phyloP scores from a whole-genome alignment of 1,284 basidiomycete species.

The Naganishia cerealis region DNA sequence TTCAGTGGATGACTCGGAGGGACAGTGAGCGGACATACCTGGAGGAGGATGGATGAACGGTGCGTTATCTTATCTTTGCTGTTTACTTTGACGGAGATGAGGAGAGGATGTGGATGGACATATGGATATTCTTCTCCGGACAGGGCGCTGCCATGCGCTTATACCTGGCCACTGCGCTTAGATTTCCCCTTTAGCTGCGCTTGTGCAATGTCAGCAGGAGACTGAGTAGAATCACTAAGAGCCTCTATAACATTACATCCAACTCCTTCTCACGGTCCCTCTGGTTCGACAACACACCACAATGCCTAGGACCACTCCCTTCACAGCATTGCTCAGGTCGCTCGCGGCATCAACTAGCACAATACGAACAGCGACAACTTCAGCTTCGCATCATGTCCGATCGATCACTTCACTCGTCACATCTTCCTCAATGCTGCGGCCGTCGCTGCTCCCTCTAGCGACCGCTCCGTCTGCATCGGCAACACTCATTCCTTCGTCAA shows the following conservation, averaged over 20 bases:
- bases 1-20: not conserved
- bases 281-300: not conserved
- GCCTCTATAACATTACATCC: too few species aligned
- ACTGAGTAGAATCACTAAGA: too few species aligned
- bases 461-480: not conserved
- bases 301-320: constrained; percentile 21
- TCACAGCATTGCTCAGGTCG: constrained; percentile 5
- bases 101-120: constrained; percentile 3
- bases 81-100: constrained; percentile 30
- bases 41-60: not conserved
- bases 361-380: constrained; percentile 1
- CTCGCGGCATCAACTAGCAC: not conserved
- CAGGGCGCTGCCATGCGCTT: not conserved
- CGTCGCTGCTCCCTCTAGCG: not conserved
- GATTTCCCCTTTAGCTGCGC: not conserved
- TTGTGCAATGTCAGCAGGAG: not conserved
- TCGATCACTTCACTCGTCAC: constrained; percentile 8
- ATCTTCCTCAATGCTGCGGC: constrained; percentile 6
- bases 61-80: constrained; percentile 23
- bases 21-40: not conserved
- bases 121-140: constrained; percentile 15
- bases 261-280: too few species aligned
- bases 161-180: not conserved
- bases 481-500: constrained; percentile 13
- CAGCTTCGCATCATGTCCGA: not conserved